Evolutionary conservation across 1,284 basidiomycete genomes (phyloP).

Genomic region (Ceratobasidium sp.): DNA sequence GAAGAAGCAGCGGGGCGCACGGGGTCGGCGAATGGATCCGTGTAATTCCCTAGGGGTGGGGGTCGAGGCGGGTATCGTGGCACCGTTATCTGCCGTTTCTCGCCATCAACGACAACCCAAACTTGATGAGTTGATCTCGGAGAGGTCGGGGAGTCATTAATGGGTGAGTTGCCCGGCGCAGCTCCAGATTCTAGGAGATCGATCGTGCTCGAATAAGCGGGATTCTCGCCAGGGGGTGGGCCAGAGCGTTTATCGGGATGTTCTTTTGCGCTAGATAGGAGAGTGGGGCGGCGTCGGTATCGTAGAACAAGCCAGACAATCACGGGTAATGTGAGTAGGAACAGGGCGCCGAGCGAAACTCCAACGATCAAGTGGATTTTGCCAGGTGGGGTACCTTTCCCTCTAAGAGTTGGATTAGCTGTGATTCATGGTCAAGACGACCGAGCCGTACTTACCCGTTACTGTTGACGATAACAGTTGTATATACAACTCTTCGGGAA

Average conservation of each 20-base stretch:
- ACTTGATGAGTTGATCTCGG: slow-evolving; percentile 5
- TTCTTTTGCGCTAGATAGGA: neutral
- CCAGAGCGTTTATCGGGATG: neutral
- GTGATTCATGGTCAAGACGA: neutral
- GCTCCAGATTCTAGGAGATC: slow-evolving; percentile 2
- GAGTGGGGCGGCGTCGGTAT: slow-evolving; percentile 32
- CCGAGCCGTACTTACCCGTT: neutral
- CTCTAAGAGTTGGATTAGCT: slow-evolving; percentile 3
- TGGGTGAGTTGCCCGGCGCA: neutral
- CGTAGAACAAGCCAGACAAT: slow-evolving; percentile 37
- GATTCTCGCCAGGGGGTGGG: neutral
- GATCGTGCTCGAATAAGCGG: neutral
- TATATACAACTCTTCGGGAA: slow-evolving; percentile 24
- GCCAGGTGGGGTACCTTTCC: slow-evolving; percentile 13
- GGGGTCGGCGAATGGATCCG: slow-evolving; percentile 38
- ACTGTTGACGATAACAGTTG: slow-evolving; percentile 19
- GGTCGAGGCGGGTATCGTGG: neutral
- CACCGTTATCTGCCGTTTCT: slow-evolving; percentile 19
- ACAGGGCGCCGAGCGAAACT: neutral
- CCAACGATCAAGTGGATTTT: slow-evolving; percentile 35
- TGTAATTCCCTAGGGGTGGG: neutral
- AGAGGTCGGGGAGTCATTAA: neutral
- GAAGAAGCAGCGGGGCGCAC: neutral
- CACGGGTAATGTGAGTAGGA: slow-evolving; percentile 19
- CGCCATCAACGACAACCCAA: slow-evolving; percentile 22